These are phyloP conservation scores for Vigna hirtella DNA, from an alignment of 306 rosid genomes.

Conservation along the genomic window DNA sequence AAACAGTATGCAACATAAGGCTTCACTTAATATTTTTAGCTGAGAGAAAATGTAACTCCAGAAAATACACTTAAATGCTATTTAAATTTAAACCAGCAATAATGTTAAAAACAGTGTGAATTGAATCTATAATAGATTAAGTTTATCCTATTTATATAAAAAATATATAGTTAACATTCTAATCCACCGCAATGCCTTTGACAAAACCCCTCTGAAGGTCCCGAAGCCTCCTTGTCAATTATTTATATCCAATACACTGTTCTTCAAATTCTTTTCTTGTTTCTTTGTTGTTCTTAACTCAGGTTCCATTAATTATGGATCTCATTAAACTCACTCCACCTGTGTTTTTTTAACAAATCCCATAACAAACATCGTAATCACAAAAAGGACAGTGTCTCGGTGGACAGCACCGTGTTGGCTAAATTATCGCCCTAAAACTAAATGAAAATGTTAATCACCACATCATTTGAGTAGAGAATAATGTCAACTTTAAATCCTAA, in stretches of 20 bases:
- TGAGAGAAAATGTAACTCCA: conserved; percentile 28
- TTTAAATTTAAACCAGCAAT: conserved; percentile 2
- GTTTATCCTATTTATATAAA: conserved; percentile 12
- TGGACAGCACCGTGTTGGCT: conserved; percentile 5
- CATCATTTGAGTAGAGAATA: conserved; percentile 19
- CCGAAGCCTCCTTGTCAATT: background rate
- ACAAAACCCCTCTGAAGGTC: conserved; percentile 20
- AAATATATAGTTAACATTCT: conserved; percentile 13
- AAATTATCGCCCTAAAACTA: conserved; percentile 25
- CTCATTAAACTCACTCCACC: background rate
- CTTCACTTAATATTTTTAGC: conserved; percentile 12
- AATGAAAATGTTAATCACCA: conserved; percentile 30
- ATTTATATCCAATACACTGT: background rate
- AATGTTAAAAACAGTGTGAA: background rate
- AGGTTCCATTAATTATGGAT: conserved; percentile 15
- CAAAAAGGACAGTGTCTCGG: conserved; percentile 13
- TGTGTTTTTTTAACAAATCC: conserved; percentile 11
- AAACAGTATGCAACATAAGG: conserved; percentile 3
- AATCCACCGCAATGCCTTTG: conserved; percentile 24
- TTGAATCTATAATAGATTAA: background rate
- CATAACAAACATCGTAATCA: conserved; percentile 14
- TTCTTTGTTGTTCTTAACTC: conserved; percentile 30
- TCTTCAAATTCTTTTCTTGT: conserved; percentile 5
- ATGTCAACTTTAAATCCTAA: background rate
- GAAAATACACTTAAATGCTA: background rate